phyloP scores from a whole-genome alignment of 345 rosid genomes.

The Syzygium aromaticum region DNA sequence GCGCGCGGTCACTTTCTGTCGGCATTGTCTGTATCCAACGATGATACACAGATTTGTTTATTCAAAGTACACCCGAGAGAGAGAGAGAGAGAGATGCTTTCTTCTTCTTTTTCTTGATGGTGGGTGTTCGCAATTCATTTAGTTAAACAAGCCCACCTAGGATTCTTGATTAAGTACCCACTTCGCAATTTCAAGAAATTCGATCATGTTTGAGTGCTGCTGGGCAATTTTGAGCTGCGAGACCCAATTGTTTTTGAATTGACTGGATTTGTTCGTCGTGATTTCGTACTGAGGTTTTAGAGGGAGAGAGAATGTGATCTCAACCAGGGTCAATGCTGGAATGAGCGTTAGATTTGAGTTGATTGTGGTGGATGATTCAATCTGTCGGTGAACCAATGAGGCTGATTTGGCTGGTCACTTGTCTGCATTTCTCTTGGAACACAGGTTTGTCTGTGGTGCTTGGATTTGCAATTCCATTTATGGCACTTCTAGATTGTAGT shows the following conservation, averaged over 20 bases:
- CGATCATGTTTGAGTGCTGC: background rate
- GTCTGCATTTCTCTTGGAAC: slow-evolving; percentile 28
- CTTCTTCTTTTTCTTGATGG: background rate
- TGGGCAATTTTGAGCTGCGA: background rate
- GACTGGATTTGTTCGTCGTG: background rate
- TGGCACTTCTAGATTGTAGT: background rate
- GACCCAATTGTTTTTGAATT: background rate
- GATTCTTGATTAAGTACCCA: background rate
- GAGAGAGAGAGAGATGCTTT: background rate
- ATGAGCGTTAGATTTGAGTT: slow-evolving; percentile 18
- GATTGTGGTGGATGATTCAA: slow-evolving; percentile 12
- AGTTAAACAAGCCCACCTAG: background rate
- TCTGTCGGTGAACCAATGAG: slow-evolving; percentile 38
- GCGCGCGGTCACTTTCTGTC: slow-evolving; percentile 86
- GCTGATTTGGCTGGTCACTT: slow-evolving; percentile 39
- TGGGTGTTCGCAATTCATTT: background rate
- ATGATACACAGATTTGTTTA: slow-evolving; percentile 29
- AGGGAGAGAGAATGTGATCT: background rate
- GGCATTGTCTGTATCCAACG: slow-evolving; percentile 82
- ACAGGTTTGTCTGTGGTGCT: slow-evolving; percentile 23
- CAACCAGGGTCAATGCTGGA: slow-evolving; percentile 15
- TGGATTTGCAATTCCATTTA: background rate
- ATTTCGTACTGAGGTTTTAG: background rate
- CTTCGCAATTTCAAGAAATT: background rate
- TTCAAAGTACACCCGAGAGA: slow-evolving; percentile 23